These are phyloP conservation scores for Astragalus glycyphyllos DNA, from an alignment of 306 rosid genomes.

Conservation along the genomic window DNA sequence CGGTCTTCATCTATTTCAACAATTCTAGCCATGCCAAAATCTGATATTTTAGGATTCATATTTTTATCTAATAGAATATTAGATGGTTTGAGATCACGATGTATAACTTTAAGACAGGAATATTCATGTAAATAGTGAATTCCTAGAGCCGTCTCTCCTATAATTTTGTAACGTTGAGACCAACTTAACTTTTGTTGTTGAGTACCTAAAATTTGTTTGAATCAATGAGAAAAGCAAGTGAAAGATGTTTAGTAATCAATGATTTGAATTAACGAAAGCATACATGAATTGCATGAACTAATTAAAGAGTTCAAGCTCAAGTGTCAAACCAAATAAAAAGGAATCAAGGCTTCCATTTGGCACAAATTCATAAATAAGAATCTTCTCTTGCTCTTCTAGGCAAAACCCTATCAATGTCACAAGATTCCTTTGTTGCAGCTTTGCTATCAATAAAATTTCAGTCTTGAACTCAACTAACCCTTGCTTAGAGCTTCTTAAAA, in stretches of 20 bases:
- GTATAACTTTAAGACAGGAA: slow-evolving; percentile 46
- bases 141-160: slow-evolving; percentile 39
- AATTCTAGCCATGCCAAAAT: too few relatives aligned
- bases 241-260: background rate
- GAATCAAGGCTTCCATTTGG: slow-evolving; percentile 61
- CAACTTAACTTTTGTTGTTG: background rate
- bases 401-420: slow-evolving; percentile 57
- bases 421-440: slow-evolving; percentile 65
- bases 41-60: too few relatives aligned
- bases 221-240: background rate
- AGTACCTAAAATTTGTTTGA: background rate
- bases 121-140: slow-evolving; percentile 49
- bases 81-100: too few relatives aligned
- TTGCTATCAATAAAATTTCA: slow-evolving; percentile 60
- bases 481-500: slow-evolving; percentile 54
- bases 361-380: too few relatives aligned
- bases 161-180: slow-evolving; percentile 44
- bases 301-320: background rate
- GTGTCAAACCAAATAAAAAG: slow-evolving; percentile 50
- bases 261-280: background rate
- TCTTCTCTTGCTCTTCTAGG: too few relatives aligned
- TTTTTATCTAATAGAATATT: too few relatives aligned
- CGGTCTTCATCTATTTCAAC: too few relatives aligned
- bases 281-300: background rate
- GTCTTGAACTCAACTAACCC: slow-evolving; percentile 60